phyloP scores from a whole-genome alignment of 2,329 filamentous ascomycete genomes.

The Aspergillus sergii region DNA sequence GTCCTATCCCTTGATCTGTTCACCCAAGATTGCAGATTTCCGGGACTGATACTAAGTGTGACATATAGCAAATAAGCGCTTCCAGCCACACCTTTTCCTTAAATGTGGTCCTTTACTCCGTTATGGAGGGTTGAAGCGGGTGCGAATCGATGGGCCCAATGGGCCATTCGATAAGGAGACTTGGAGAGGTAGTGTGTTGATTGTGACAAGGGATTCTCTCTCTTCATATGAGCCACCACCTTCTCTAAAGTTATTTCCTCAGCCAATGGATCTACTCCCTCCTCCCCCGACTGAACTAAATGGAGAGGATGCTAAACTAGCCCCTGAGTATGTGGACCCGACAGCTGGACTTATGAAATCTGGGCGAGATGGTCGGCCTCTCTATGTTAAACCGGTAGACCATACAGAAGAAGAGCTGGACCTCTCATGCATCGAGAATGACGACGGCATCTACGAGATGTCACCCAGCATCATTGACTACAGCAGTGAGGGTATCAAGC shows the following conservation, averaged over 20 bases:
- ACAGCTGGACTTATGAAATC: constrained; percentile 85
- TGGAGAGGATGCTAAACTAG: constrained; percentile 61
- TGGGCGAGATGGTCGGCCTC: constrained; percentile 78
- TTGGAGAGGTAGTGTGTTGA: constrained; percentile 94
- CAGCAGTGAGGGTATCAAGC: constrained; percentile 39
- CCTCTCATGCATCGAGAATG: constrained; percentile 76
- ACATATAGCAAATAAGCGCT: constrained; percentile 59
- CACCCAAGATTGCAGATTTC: neutral
- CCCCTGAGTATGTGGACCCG: constrained; percentile 82
- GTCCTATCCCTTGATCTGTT: constrained; percentile 6
- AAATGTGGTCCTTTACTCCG: constrained; percentile 89
- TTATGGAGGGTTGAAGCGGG: constrained; percentile 79
- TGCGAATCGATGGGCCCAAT: constrained; percentile 35
- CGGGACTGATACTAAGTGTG: constrained; percentile 34
- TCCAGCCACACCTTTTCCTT: constrained; percentile 80
- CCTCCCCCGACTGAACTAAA: constrained; percentile 72
- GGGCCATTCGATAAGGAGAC: constrained; percentile 66
- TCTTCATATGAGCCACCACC: constrained; percentile 82
- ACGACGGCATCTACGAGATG: constrained; percentile 79
- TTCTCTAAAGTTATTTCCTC: constrained; percentile 79
- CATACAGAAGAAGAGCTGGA: constrained; percentile 78
- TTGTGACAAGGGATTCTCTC: constrained; percentile 82
- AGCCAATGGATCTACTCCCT: constrained; percentile 79
- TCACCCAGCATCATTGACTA: constrained; percentile 51
- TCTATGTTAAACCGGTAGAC: constrained; percentile 89